A percentile compares a stretch with the other conserved stretches of the same genome.
These are phyloP conservation scores for Tephrocybe sp. DNA, from an alignment of 768 basidiomycete genomes.

Conservation along the genomic window DNA sequence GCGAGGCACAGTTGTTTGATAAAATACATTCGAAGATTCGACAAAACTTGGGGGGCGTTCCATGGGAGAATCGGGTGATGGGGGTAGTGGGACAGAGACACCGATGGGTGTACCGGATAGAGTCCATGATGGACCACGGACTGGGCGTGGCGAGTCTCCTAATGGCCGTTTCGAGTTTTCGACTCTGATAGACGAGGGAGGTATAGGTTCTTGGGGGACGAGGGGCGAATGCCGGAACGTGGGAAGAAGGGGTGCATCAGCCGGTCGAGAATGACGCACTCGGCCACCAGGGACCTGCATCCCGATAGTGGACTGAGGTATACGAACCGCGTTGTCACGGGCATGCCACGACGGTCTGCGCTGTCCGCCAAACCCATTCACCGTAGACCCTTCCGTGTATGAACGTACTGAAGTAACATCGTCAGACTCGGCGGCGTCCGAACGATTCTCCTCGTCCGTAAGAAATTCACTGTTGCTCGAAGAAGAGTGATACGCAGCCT, in stretches of 20 bases:
- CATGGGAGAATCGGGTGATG: constrained; percentile 47
- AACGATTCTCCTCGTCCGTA: constrained; percentile 65
- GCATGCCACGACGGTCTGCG: constrained; percentile 53
- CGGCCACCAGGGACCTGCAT: constrained; percentile 19
- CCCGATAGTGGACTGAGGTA: constrained; percentile 20
- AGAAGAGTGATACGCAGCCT: constrained; percentile 45
- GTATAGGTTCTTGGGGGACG: constrained; percentile 16
- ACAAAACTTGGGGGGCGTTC: constrained; percentile 28
- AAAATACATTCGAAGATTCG: constrained; percentile 64
- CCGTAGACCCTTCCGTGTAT: constrained; percentile 51
- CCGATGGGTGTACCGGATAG: constrained; percentile 37
- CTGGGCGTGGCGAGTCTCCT: constrained; percentile 43
- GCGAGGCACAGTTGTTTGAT: constrained; percentile 56
- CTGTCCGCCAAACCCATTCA: constrained; percentile 26
- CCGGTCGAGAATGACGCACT: constrained; percentile 27
- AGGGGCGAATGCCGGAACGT: constrained; percentile 11
- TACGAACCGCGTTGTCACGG: constrained; percentile 27
- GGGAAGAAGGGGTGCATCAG: constrained; percentile 23
- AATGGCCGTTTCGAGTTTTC: constrained; percentile 43
- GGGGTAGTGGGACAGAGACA: constrained; percentile 42
- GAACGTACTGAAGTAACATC: constrained; percentile 71
- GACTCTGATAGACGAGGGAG: constrained; percentile 31
- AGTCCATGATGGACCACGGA: constrained; percentile 36
- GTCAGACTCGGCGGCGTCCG: constrained; percentile 63
- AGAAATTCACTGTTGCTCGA: constrained; percentile 65